A percentile compares a stretch with the other conserved stretches of the same genome.
phyloP scores from a whole-genome alignment of 768 basidiomycete genomes.

The Fomitopsis pulvina region DNA sequence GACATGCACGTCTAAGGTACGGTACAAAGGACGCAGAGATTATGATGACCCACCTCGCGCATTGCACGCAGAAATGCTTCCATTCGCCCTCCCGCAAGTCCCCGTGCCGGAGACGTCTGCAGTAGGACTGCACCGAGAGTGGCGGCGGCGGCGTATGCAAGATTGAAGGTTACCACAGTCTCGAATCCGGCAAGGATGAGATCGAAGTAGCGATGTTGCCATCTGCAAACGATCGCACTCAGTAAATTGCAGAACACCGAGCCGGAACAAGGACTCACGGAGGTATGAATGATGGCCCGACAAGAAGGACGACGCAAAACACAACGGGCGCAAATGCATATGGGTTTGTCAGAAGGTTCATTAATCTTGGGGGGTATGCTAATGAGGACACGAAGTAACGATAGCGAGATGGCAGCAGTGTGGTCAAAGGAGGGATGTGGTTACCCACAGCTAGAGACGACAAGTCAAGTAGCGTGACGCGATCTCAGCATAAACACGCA shows the following conservation, averaged over 20 bases:
- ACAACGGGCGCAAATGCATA: constrained; percentile 61
- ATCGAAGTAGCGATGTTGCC: constrained; percentile 70
- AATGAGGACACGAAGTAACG: constrained; percentile 24
- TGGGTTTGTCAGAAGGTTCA: constrained; percentile 58
- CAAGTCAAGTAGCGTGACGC: background rate
- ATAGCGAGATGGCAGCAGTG: constrained; percentile 40
- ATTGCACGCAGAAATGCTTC: constrained; percentile 74
- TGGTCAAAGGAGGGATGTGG: constrained; percentile 47
- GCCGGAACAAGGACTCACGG: constrained; percentile 36
- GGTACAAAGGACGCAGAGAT: background rate
- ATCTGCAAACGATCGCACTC: constrained; percentile 14
- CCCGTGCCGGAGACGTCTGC: constrained; percentile 80
- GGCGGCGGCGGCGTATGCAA: constrained; percentile 80
- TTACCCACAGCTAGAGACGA: constrained; percentile 48
- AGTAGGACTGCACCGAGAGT: constrained; percentile 82
- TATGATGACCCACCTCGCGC: constrained; percentile 55
- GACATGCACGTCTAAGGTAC: background rate
- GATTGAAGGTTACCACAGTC: constrained; percentile 69
- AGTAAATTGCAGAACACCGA: background rate
- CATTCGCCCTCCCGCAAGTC: constrained; percentile 59
- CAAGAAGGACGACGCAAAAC: constrained; percentile 49
- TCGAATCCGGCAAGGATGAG: constrained; percentile 77
- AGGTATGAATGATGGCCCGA: constrained; percentile 47
- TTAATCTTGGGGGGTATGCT: constrained; percentile 29
- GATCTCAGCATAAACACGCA: constrained; percentile 34